Conservation (phyloP, 768 basidiomycete genomes). For the Suillus luteus region DNA sequence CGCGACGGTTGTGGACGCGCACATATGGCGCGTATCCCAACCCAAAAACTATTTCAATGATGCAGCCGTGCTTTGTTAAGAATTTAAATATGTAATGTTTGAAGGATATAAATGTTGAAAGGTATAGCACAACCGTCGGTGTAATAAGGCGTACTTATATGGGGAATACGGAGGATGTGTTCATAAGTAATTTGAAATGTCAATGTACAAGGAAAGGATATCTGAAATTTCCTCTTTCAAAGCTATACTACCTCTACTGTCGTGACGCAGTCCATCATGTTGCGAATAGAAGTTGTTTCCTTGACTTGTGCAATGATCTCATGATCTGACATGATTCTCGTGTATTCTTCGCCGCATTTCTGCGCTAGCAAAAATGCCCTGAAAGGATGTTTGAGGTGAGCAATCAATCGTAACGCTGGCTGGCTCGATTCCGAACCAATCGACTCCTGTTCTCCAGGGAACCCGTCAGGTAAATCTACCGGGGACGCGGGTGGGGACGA, state of each 20-base stretch:
- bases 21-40: too few species aligned
- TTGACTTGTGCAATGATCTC: background rate
- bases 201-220: too few species aligned
- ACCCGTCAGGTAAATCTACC: background rate
- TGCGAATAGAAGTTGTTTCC: background rate
- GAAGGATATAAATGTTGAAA: too few species aligned
- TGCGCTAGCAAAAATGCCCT: background rate
- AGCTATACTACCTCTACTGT: background rate
- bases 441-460: background rate
- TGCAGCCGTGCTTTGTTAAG: too few species aligned
- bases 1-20: too few species aligned
- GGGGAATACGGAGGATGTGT: too few species aligned
- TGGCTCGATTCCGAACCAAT: background rate
- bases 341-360: background rate
- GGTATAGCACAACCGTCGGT: too few species aligned
- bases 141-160: too few species aligned
- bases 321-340: background rate
- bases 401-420: background rate
- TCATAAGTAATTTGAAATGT: too few species aligned
- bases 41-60: too few species aligned
- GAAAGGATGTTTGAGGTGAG: background rate
- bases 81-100: too few species aligned
- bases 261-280: background rate
- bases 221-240: too few species aligned
- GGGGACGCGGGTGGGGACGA: background rate